Conservation (phyloP, 257 asterid genomes). For the Catharanthus roseus region DNA sequence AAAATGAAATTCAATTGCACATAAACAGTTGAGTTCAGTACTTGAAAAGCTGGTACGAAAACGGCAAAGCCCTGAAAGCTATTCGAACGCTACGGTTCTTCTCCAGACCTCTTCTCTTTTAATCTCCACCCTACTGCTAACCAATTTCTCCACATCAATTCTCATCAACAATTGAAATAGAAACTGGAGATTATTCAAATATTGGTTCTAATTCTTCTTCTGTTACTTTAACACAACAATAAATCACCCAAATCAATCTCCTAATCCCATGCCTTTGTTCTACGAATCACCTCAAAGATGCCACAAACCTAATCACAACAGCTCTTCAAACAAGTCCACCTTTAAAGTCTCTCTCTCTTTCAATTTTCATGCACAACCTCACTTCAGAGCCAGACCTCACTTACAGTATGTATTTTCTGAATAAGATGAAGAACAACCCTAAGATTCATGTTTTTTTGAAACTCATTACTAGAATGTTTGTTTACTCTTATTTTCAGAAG, state of each 20-base stretch:
- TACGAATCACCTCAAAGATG: constrained; percentile 43
- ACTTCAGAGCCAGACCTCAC: constrained; percentile 47
- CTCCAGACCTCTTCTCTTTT: constrained; percentile 11
- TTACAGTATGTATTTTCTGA: constrained; percentile 51
- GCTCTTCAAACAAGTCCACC: constrained; percentile 43
- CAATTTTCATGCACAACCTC: constrained; percentile 32
- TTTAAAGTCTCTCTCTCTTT: constrained; percentile 34
- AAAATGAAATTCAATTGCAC: too few species aligned
- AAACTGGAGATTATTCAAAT: not conserved
- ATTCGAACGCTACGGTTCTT: constrained; percentile 26
- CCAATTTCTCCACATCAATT: constrained; percentile 3
- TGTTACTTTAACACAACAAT: constrained; percentile 29
- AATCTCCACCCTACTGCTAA: constrained; percentile 15
- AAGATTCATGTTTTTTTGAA: constrained; percentile 17
- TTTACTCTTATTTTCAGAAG: constrained; percentile 27
- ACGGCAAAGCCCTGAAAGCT: constrained; percentile 16
- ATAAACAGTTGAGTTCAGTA: too few species aligned
- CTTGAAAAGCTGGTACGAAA: too few species aligned
- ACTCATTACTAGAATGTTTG: constrained; percentile 31
- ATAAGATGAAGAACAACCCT: constrained; percentile 38
- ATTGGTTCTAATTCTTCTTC: not conserved
- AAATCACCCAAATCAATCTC: constrained; percentile 43
- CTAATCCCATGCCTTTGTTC: constrained; percentile 50
- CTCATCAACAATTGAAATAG: constrained; percentile 6
- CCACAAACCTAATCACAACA: constrained; percentile 39